Percentiles rank a stretch among this genome's conserved stretches.
Evolutionary conservation across 164 flowering plant species (phyloP).

Genomic region (Sedum album): DNA sequence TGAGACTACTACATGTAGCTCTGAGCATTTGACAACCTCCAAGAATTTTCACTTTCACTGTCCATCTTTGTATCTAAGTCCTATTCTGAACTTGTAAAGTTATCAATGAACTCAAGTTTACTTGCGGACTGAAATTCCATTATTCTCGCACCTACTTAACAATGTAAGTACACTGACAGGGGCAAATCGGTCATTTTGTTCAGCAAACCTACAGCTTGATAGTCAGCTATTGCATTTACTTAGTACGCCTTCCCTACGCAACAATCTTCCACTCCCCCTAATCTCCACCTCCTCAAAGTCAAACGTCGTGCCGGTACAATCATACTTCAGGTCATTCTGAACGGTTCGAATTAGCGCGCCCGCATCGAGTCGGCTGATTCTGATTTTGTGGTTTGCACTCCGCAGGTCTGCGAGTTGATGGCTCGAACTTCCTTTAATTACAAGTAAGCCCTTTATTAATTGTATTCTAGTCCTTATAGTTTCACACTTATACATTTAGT

Average conservation of each 20-base stretch:
- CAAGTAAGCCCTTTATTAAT: neutral
- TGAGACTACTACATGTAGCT: neutral
- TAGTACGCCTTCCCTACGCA: constrained; percentile 89
- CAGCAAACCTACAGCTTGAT: constrained; percentile 71
- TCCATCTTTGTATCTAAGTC: neutral
- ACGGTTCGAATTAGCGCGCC: constrained; percentile 35
- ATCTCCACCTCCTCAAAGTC: constrained; percentile 78
- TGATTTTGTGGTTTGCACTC: neutral
- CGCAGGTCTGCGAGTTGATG: too few relatives aligned
- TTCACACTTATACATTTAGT: neutral
- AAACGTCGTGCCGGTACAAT: constrained; percentile 21
- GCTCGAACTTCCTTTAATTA: neutral
- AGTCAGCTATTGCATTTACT: constrained; percentile 48
- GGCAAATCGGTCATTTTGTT: neutral
- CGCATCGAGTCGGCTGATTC: constrained; percentile 29
- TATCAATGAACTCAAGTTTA: too few relatives aligned
- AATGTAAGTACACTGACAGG: neutral
- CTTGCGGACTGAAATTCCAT: neutral
- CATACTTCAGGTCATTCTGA: constrained; percentile 25
- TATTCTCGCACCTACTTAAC: neutral
- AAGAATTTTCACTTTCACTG: neutral
- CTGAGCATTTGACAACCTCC: neutral
- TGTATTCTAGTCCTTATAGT: neutral
- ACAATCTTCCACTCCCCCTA: constrained; percentile 50
- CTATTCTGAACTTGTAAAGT: too few relatives aligned